Conservation (phyloP, 768 basidiomycete genomes). For the Russula foetens region DNA sequence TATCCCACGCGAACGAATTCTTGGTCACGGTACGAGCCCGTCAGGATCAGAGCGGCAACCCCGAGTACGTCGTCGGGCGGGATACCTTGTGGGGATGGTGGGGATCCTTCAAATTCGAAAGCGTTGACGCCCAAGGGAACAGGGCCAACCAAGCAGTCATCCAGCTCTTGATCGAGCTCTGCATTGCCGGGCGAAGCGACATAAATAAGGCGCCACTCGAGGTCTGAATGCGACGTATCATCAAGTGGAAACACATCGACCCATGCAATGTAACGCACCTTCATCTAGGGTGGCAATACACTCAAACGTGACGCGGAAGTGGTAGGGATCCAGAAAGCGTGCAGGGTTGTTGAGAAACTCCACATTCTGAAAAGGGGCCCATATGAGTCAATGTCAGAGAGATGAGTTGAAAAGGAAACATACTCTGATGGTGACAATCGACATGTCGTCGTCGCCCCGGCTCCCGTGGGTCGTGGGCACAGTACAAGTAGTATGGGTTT, state of each 20-base stretch:
- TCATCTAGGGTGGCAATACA: slow-evolving; percentile 88
- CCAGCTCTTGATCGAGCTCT: slow-evolving; percentile 92
- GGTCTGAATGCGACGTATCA: slow-evolving; percentile 42
- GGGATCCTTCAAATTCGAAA: slow-evolving; percentile 88
- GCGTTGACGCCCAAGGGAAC: slow-evolving; percentile 96
- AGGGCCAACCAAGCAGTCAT: slow-evolving; percentile 95
- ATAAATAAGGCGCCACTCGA: slow-evolving; percentile 97
- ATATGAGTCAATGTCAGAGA: neutral
- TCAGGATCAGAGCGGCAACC: slow-evolving; percentile 94
- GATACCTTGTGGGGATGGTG: slow-evolving; percentile 79
- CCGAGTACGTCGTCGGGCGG: slow-evolving; percentile 88
- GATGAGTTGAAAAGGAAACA: neutral
- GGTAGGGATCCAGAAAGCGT: slow-evolving; percentile 83
- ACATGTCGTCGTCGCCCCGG: slow-evolving; percentile 16
- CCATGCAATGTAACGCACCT: slow-evolving; percentile 38
- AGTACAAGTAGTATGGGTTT: no score
- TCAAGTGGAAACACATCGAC: no score
- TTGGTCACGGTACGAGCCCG: slow-evolving; percentile 91
- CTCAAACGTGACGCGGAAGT: slow-evolving; percentile 94
- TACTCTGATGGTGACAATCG: slow-evolving; percentile 22
- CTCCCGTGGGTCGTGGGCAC: no score
- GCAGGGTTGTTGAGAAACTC: slow-evolving; percentile 93
- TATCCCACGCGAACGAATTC: slow-evolving; percentile 99
- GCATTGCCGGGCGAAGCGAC: slow-evolving; percentile 91
- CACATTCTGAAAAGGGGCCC: slow-evolving; percentile 49